phyloP scores from a whole-genome alignment of 345 rosid genomes.

The Heritiera fomes region DNA sequence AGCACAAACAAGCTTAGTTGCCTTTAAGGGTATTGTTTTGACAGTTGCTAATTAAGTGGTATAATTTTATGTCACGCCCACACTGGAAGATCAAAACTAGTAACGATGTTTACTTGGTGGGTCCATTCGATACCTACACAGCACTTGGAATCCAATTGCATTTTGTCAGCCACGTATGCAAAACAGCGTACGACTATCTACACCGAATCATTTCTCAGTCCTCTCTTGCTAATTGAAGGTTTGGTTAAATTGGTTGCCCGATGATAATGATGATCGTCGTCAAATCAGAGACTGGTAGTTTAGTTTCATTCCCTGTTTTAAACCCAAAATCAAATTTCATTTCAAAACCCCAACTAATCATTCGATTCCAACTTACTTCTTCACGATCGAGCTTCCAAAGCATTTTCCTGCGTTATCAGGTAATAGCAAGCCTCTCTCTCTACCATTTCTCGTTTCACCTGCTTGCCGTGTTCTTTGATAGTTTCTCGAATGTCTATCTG shows the following conservation, averaged over 20 bases:
- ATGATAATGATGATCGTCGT: not conserved
- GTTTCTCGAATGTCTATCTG: not conserved
- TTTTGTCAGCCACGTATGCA: not conserved
- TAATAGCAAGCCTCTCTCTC: not conserved
- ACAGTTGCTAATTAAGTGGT: too few relatives aligned
- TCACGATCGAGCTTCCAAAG: not conserved
- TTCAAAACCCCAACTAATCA: slow-evolving; percentile 13
- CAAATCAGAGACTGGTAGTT: not conserved
- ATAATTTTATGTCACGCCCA: too few relatives aligned
- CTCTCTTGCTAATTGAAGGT: not conserved
- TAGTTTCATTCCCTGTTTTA: not conserved
- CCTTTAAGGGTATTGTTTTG: too few relatives aligned
- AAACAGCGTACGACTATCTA: not conserved
- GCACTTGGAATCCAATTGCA: not conserved
- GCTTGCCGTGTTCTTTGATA: not conserved
- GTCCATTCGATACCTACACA: not conserved
- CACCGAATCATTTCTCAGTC: not conserved
- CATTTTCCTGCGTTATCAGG: not conserved
- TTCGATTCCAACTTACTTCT: not conserved
- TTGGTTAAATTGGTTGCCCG: not conserved
- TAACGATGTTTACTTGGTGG: not conserved
- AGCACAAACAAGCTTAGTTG: too few relatives aligned
- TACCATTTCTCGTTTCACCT: not conserved
- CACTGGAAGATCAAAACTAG: too few relatives aligned
- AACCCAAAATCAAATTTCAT: not conserved